phyloP scores from a whole-genome alignment of 805 yeast species.

The Cyberlindnera veronae region DNA sequence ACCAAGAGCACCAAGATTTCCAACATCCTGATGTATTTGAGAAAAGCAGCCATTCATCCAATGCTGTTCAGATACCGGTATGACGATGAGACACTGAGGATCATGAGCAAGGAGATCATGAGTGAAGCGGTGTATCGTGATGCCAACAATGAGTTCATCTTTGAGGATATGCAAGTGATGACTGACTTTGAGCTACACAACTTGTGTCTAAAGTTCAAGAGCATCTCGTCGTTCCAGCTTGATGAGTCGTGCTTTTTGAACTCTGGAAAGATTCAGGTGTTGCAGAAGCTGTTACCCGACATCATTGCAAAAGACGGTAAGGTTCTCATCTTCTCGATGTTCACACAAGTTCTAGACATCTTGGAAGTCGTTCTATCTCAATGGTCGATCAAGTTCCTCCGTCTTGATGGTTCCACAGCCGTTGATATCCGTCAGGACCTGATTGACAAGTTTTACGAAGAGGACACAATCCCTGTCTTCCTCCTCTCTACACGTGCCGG shows the following conservation, averaged over 20 bases:
- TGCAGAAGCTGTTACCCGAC: slow-evolving; percentile 54
- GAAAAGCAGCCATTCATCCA: slow-evolving; percentile 95
- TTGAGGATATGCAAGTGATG: slow-evolving; percentile 95
- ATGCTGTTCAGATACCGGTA: slow-evolving; percentile 69
- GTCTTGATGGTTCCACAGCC: slow-evolving; percentile 91
- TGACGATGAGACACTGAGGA: slow-evolving; percentile 47
- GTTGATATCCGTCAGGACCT: slow-evolving; percentile 91
- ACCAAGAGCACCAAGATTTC: slow-evolving; percentile 38
- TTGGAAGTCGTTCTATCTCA: slow-evolving; percentile 70
- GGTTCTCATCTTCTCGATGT: slow-evolving; percentile 81
- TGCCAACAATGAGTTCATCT: slow-evolving; percentile 75
- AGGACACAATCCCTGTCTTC: slow-evolving; percentile 77
- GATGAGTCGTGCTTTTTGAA: slow-evolving; percentile 53
- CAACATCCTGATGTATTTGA: slow-evolving; percentile 79
- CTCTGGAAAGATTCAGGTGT: slow-evolving; percentile 70
- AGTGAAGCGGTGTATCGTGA: slow-evolving; percentile 68
- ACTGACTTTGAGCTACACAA: slow-evolving; percentile 82
- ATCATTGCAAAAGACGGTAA: slow-evolving; percentile 62
- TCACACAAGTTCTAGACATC: slow-evolving; percentile 89
- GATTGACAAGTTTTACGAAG: slow-evolving; percentile 86
- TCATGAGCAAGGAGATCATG: slow-evolving; percentile 79
- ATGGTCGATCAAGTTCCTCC: slow-evolving; percentile 63
- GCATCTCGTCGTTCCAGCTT: slow-evolving; percentile 54
- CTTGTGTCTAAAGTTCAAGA: slow-evolving; percentile 70
- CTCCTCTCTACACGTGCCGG: slow-evolving; percentile 94